Conservation (phyloP, 2,329 filamentous ascomycete species). For the Alternaria tenuissima region DNA sequence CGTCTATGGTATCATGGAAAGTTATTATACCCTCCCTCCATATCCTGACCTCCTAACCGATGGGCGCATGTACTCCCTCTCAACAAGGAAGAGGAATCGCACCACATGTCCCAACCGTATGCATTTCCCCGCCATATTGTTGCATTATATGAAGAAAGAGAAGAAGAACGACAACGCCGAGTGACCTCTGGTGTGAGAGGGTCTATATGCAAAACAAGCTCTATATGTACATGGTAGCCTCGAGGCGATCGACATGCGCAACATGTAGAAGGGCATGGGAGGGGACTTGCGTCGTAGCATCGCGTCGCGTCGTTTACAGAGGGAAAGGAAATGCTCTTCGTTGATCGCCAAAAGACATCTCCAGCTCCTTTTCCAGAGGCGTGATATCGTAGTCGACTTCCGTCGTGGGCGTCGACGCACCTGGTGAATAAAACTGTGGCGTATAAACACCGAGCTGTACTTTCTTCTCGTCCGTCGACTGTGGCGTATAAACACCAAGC, state of each 20-base stretch:
- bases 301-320: neutral
- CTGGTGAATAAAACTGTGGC: neutral
- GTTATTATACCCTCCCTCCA: neutral
- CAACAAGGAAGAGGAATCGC: neutral
- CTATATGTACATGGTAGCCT: constrained; percentile 12
- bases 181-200: neutral
- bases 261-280: neutral
- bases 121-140: neutral
- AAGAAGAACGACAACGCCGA: neutral
- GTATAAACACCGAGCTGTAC: constrained; percentile 36
- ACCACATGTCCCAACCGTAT: neutral
- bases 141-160: neutral
- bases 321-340: constrained; percentile 18
- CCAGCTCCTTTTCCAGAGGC: constrained; percentile 41
- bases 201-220: constrained; percentile 9
- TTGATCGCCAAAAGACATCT: constrained; percentile 41
- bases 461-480: constrained; percentile 50
- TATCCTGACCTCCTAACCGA: neutral
- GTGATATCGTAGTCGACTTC: constrained; percentile 26
- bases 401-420: constrained; percentile 11
- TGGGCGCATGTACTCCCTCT: neutral
- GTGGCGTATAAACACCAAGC: constrained; percentile 25
- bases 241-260: neutral
- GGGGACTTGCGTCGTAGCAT: neutral
- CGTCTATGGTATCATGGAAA: neutral